phyloP scores from a whole-genome alignment of 345 rosid genomes.

The Reutealis trisperma region DNA sequence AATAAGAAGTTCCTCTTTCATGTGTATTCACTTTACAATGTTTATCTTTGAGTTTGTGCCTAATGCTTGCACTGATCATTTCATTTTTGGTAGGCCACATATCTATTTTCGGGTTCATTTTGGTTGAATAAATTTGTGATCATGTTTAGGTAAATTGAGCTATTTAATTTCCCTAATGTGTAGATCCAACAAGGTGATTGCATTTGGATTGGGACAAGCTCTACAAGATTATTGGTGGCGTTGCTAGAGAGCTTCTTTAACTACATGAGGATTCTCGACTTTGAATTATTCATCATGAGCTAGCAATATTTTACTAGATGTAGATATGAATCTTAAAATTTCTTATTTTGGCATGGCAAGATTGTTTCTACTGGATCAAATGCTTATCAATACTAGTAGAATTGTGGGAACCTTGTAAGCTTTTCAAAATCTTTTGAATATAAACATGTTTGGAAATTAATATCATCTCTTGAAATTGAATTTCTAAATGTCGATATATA shows the following conservation, averaged over 20 bases:
- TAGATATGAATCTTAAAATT: slow-evolving; percentile 1
- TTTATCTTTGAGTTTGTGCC: no score
- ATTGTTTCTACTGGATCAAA: slow-evolving; percentile 11
- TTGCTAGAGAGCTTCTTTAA: slow-evolving; percentile 17
- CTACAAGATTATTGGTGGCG: slow-evolving; percentile 7
- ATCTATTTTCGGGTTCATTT: not conserved
- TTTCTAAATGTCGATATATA: not conserved
- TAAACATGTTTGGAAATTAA: not conserved
- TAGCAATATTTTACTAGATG: slow-evolving; percentile 12
- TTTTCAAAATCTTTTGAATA: not conserved
- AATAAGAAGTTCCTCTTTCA: no score
- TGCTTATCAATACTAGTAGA: not conserved
- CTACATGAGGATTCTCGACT: slow-evolving; percentile 17
- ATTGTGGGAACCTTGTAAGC: slow-evolving; percentile 22
- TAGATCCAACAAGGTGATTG: not conserved
- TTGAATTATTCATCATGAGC: slow-evolving; percentile 14
- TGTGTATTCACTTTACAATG: no score
- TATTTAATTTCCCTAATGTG: not conserved
- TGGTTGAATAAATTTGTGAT: not conserved
- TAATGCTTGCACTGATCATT: slow-evolving; percentile 4
- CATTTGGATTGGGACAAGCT: slow-evolving; percentile 10
- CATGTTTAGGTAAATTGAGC: not conserved
- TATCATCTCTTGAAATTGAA: not conserved
- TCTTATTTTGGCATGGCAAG: slow-evolving; percentile 21
- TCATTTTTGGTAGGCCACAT: not conserved